A percentile compares a stretch with the other conserved stretches of the same genome.
These are phyloP conservation scores for Cutaneotrichosporon curvatum DNA, from an alignment of 1,284 basidiomycete genomes.

Conservation along the genomic window DNA sequence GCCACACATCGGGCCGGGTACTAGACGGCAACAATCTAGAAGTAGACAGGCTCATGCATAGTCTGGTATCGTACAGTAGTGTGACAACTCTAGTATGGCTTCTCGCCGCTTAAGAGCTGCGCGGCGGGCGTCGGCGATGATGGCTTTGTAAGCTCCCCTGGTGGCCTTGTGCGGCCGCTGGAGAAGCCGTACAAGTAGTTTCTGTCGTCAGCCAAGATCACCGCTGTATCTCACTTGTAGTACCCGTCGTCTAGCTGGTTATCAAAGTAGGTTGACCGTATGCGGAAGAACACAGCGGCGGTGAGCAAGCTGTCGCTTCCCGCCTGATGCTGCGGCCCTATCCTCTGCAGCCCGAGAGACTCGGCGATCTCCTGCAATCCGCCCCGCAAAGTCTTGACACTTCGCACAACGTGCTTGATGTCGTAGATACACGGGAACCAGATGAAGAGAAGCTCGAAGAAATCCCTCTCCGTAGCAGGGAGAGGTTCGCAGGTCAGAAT, in stretches of 20 bases:
- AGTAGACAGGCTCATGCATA: neutral
- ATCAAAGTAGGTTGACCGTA: slow-evolving; percentile 84
- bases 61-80: slow-evolving; percentile 2
- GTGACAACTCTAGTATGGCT: slow-evolving; percentile 13
- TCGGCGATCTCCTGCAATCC: slow-evolving; percentile 95
- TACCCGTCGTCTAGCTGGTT: slow-evolving; percentile 68
- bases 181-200: slow-evolving; percentile 45
- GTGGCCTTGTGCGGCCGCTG: slow-evolving; percentile 8
- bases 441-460: slow-evolving; percentile 77
- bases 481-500: slow-evolving; percentile 81
- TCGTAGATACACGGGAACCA: slow-evolving; percentile 99
- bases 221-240: slow-evolving; percentile 39
- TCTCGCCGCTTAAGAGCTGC: slow-evolving; percentile 17
- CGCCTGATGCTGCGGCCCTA: slow-evolving; percentile 90
- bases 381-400: slow-evolving; percentile 82
- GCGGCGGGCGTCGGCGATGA: slow-evolving; percentile 18
- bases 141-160: slow-evolving; percentile 16
- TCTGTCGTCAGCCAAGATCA: slow-evolving; percentile 15
- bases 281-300: slow-evolving; percentile 90
- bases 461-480: slow-evolving; percentile 80
- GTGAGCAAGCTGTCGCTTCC: slow-evolving; percentile 93
- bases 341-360: slow-evolving; percentile 73
- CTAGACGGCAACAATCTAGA: neutral
- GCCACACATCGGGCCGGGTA: slow-evolving; percentile 53
- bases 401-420: slow-evolving; percentile 92